Evolutionary conservation across 257 asterid species (phyloP), one percentile per base, ranked within the genome.

Genomic region (Plantago major): DNA sequence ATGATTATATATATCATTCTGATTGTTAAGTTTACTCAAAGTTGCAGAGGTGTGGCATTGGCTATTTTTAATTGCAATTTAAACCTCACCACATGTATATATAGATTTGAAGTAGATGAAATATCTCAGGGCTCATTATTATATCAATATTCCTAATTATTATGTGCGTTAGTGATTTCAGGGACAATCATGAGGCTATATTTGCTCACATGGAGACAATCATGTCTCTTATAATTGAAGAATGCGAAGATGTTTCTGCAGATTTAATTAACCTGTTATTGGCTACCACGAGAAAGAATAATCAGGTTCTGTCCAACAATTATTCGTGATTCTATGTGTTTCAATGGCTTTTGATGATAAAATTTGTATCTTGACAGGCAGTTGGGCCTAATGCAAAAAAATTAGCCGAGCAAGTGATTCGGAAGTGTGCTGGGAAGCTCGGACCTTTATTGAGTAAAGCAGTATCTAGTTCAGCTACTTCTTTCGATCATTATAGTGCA

Each of bases 191-290:
- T 47, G 85, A 76, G 38, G 70, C 22, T 59, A 75, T 93, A 61
- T 83, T 83, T 79, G 48, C 87, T 66, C 85, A 87, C 61, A 93
- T 93, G 99, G 94, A 78, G 85, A 75, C 94, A 45, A 84, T 93
- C 64, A 93, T 93, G 99, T 81, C 79, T 40, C 87, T 87, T 72
- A 81, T 89, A 58, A 58, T 93, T 55, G 99, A 89, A 67, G 99
- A 93, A 82, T 4, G 40, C 3, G 99, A 93, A 78, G 96, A 87
- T 50, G 71, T 93, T 58, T 76, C 94, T 42, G 46, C 73, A 30
- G 95, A 85, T 37, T 76, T 93, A 55, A 88, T 89, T 38, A 63
- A 76, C 62, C 89, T 84, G 10, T 70, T 93, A 62, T 74, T 93
- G 80, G 75, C 80, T 77, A 72, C 85, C 64, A 52, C 83, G 81